phyloP scores from a whole-genome alignment of 1,139 yeast genomes.

The Trichomonascaceae sp. region DNA sequence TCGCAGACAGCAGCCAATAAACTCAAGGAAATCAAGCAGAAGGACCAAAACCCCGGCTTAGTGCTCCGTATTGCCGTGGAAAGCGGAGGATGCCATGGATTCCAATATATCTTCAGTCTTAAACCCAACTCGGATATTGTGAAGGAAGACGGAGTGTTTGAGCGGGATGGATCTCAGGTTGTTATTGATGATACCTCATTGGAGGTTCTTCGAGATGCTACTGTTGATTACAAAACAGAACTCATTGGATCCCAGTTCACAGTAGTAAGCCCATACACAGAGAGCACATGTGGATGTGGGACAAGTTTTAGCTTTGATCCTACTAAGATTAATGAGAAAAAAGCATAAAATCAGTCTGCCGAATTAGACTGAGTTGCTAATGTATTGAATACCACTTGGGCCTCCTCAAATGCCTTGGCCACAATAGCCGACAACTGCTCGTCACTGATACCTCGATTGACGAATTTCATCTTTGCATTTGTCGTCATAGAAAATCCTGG shows the following conservation, averaged over 20 bases:
- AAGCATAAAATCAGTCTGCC: not conserved
- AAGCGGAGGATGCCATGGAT: conserved; percentile 98
- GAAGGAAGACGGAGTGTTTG: conserved; percentile 50
- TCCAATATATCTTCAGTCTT: conserved; percentile 74
- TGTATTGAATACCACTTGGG: conserved; percentile 3
- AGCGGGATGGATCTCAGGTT: conserved; percentile 61
- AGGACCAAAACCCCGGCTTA: conserved; percentile 54
- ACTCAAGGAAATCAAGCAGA: conserved; percentile 49
- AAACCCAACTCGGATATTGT: conserved; percentile 43
- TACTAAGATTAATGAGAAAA: conserved; percentile 20
- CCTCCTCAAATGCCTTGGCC: conserved; percentile 3
- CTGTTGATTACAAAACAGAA: conserved; percentile 84
- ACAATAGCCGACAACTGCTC: conserved; percentile 8
- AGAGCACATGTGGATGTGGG: conserved; percentile 95
- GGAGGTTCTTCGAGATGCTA: conserved; percentile 77
- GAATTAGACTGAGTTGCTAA: not conserved
- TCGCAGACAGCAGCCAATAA: conserved; percentile 47
- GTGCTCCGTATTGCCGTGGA: conserved; percentile 78
- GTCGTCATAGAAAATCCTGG: conserved; percentile 20
- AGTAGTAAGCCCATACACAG: conserved; percentile 81
- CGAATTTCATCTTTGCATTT: conserved; percentile 19
- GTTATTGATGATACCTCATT: conserved; percentile 76
- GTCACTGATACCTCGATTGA: conserved; percentile 11
- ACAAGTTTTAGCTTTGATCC: conserved; percentile 87
- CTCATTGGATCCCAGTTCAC: conserved; percentile 93